Base-by-base conservation (phyloP, 2,329 filamentous ascomycete genomes). In the Fonsecaea monophora region DNA sequence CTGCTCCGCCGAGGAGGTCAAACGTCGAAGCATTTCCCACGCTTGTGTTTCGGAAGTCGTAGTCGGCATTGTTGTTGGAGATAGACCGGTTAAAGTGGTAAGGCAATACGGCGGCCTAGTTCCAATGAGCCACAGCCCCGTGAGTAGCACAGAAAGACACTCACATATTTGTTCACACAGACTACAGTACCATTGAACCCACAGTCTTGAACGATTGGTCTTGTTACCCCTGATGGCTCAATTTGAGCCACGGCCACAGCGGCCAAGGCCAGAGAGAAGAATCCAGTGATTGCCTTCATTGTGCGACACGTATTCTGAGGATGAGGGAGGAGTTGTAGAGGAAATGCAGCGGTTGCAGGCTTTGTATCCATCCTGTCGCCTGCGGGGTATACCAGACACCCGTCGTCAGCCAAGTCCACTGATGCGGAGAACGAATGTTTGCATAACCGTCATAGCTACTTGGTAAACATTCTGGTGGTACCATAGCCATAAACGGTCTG, bases 131-230 rank as follows among this genome's bases (percentile, higher is more conserved):
- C 13, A 37, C n/a, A 5, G 8, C 65, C 8, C 18, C 18, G 18
- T 25, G 30, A 35, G 18, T 13, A 38, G 32, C 9, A 48, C 21
- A 34, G 30, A 30, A 10, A 45, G 4, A 18, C 5, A 62, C 74
- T 68, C 66, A 75, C 78, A 73, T 80, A 80, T 65, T 74, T 75
- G 48, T 80, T 77, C 53, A 81, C 70, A 65, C 78, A 81, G 50
- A 78, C 74, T 21, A 79, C 72, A 38, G 73, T 72, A 32, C 60
- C 69, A 54, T 74, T 75, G 21, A 68, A 69, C 32, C 72, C 73
- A 65, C 76, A 78, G 6, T 67, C 34, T 63, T 76, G 70, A n/a
- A 74, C 74, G 30, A 78, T 67, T 4, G 76, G 76, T 18, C 58
- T 59, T n/a, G 70, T 72, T 32, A 74, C 69, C 21, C 76, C 75